Conservation (phyloP, 192 early-diverging fungal species). For the Gonapodya prolifera region DNA sequence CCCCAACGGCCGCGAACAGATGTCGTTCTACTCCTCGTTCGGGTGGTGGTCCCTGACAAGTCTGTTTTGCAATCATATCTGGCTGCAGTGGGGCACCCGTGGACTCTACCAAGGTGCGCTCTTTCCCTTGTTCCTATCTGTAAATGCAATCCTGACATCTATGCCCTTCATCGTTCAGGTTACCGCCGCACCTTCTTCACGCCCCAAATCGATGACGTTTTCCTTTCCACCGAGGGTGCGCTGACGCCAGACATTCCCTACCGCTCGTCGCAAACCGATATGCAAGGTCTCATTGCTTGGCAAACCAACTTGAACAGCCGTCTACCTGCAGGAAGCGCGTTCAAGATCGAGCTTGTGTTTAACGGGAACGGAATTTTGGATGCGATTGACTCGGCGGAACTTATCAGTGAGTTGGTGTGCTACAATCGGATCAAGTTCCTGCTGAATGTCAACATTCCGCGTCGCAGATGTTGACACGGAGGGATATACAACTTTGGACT, state of each 20-base stretch:
- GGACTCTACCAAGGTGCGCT: constrained; percentile 19
- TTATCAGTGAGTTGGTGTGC: not conserved
- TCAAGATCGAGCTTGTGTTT: constrained; percentile 22
- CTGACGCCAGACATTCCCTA: constrained; percentile 9
- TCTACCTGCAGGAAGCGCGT: constrained; percentile 21
- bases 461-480: constrained; percentile 17
- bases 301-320: constrained; percentile 22
- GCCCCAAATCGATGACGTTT: constrained; percentile 25
- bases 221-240: constrained; percentile 10
- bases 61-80: constrained; percentile 20
- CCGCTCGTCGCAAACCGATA: constrained; percentile 16
- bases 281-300: constrained; percentile 20
- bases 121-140: too few species aligned
- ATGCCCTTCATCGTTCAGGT: constrained; percentile 1
- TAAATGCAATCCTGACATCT: not conserved
- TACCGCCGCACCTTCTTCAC: constrained; percentile 31
- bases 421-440: not conserved
- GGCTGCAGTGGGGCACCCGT: constrained; percentile 28
- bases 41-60: constrained; percentile 23
- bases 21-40: constrained; percentile 31
- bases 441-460: too few species aligned
- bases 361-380: constrained; percentile 30
- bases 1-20: constrained; percentile 22
- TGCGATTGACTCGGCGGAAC: constrained; percentile 5
- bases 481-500: constrained; percentile 10